Evolutionary conservation across 495 filamentous ascomycete genomes (phyloP), one percentile per base, ranked within the genome.

Genomic region (Talaromyces ruber): DNA sequence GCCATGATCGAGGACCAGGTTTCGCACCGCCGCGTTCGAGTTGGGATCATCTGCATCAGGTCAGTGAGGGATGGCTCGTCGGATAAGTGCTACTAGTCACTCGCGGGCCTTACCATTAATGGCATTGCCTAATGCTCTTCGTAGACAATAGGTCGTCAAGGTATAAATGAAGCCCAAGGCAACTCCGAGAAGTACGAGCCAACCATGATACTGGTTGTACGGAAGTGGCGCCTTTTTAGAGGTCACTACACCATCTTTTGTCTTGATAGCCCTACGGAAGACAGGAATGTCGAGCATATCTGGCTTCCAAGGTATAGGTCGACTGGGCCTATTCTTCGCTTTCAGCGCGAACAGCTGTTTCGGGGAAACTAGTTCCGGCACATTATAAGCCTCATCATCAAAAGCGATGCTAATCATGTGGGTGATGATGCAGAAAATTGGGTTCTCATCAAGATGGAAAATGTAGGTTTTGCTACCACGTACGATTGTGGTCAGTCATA

Each of bases 121-220:
- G 4, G 58, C 51, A 59, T 67, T 67, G 34, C 22, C 59, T 24
- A 30, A 58, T 32, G 51, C 61, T 43, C 45, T 29, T 26, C 52
- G 64, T 18, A 67, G 58, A 61, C 30, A 67, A 59, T 67, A 67
- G 5, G 26, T 66, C 16, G 55, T 66, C 12, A 67, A 53, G 18
- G 62, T 43, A 16, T 65, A 39, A 11, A 64, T 6, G 26, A 67
- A 66, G 52, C 61, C 53, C 1, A 59, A 12, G 18, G 56, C 22
- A 45, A 59, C 56, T 30, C 32, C 56, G 5, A 59, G 56, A 59
- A 59, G 24, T 29, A 55, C 26, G 6, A 55, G 52, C 52, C 26
- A 55, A 55, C 26, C 26, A 55, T 55, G 51, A 54, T 54, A 54
- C 11, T 54, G 25, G 3, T 11, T 2, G 56, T 58, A 58, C 14